These are phyloP conservation scores for Hamamelis virginiana DNA, from an alignment of 164 flowering plant species.

Conservation along the genomic window DNA sequence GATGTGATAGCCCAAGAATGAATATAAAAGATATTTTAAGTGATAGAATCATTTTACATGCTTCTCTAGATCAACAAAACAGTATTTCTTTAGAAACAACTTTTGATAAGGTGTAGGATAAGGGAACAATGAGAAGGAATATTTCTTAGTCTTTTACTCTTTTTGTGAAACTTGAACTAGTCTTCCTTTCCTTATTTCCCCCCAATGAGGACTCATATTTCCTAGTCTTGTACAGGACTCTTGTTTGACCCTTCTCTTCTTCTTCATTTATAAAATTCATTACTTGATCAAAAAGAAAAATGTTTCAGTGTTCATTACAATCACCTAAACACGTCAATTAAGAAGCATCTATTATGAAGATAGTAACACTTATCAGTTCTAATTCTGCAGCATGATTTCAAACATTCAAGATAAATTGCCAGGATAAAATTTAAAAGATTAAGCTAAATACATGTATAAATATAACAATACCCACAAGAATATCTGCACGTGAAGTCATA, in stretches of 20 bases:
- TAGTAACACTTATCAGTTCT: neutral
- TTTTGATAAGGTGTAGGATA: neutral
- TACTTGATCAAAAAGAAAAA: no score
- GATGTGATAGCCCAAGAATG: no score
- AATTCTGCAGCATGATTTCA: neutral
- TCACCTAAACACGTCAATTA: neutral
- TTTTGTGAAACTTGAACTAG: neutral
- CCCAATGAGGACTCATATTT: no score
- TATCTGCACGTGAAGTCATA: constrained; percentile 71
- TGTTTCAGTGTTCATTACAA: neutral
- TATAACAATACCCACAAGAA: constrained; percentile 56
- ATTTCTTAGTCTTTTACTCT: neutral
- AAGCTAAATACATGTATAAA: neutral
- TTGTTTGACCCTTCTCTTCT: no score
- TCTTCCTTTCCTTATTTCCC: neutral
- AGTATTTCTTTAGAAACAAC: neutral
- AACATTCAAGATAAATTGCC: no score
- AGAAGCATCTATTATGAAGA: neutral
- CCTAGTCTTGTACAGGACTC: no score
- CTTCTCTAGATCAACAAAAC: neutral
- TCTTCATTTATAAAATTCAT: no score
- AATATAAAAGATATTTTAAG: neutral
- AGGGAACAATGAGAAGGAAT: neutral
- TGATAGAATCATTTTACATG: neutral
- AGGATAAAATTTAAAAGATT: no score